A percentile compares a stretch with the other conserved stretches of the same genome.
Conservation (phyloP, 2,329 filamentous ascomycete genomes). For the Thelonectria discophora region DNA sequence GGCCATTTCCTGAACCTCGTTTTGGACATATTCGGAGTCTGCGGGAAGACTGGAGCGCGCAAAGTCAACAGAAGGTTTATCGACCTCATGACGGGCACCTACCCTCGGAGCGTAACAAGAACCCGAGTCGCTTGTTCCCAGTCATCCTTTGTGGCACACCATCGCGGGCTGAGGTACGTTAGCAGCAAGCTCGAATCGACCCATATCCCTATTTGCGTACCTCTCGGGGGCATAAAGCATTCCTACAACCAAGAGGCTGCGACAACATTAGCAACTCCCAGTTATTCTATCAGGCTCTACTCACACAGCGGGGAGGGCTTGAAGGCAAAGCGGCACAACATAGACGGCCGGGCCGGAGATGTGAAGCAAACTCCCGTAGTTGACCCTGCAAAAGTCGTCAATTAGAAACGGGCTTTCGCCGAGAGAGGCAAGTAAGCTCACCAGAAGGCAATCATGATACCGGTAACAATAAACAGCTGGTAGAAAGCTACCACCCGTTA, state of each 20-base stretch:
- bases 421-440: slow-evolving; percentile 41
- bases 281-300: slow-evolving; percentile 2
- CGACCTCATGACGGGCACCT: slow-evolving; percentile 8
- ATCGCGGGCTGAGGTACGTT: slow-evolving; percentile 65
- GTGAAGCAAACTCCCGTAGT: slow-evolving; percentile 61
- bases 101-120: slow-evolving; percentile 61
- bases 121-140: slow-evolving; percentile 70
- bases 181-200: neutral
- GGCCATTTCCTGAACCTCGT: slow-evolving; percentile 69
- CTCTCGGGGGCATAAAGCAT: slow-evolving; percentile 68
- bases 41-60: slow-evolving; percentile 54
- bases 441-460: slow-evolving; percentile 55
- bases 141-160: slow-evolving; percentile 72
- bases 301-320: slow-evolving; percentile 68
- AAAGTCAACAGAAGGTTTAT: slow-evolving; percentile 5
- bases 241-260: slow-evolving; percentile 61
- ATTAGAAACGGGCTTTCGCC: slow-evolving; percentile 38
- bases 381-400: slow-evolving; percentile 58
- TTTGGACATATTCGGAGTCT: slow-evolving; percentile 63
- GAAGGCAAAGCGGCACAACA: slow-evolving; percentile 70
- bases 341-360: slow-evolving; percentile 60
- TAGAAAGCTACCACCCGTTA: slow-evolving; percentile 50
- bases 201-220: slow-evolving; percentile 29
- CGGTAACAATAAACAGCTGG: slow-evolving; percentile 59
- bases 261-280: slow-evolving; percentile 5